Percentiles rank a stretch among this genome's conserved stretches.
phyloP scores from a whole-genome alignment of 257 asterid species.

The Asclepias syriaca region DNA sequence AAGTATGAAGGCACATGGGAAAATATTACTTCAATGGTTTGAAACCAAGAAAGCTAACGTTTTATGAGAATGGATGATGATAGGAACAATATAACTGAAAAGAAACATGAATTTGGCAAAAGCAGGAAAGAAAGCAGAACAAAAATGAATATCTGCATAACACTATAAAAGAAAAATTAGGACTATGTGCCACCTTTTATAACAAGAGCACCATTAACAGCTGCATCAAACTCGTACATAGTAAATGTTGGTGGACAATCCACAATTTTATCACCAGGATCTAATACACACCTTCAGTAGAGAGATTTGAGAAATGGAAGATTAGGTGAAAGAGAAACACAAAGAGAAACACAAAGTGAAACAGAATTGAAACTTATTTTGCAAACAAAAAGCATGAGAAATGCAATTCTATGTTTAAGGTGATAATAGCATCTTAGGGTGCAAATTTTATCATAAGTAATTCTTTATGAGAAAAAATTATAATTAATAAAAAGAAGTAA shows the following conservation, averaged over 20 bases:
- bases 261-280: constrained; percentile 88
- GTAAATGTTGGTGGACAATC: constrained; percentile 99
- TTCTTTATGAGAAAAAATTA: not conserved
- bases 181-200: constrained; percentile 52
- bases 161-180: constrained; percentile 9
- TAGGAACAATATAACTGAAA: not conserved
- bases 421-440: constrained; percentile 10
- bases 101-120: not conserved
- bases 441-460: not conserved
- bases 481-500: not conserved
- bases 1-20: not conserved
- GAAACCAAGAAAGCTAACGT: not conserved
- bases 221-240: constrained; percentile 98
- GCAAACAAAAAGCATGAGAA: not conserved
- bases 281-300: constrained; percentile 72
- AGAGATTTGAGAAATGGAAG: constrained; percentile 9
- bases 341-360: constrained; percentile 5
- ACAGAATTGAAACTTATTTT: constrained; percentile 2
- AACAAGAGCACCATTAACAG: constrained; percentile 87
- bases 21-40: not conserved
- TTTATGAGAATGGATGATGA: not conserved
- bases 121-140: not conserved
- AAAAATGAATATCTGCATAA: constrained; percentile 1
- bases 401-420: constrained; percentile 2
- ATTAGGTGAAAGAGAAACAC: not conserved